Conservation (phyloP, 176 grass and related monocot genomes). For the Hyparrhenia diplandra region DNA sequence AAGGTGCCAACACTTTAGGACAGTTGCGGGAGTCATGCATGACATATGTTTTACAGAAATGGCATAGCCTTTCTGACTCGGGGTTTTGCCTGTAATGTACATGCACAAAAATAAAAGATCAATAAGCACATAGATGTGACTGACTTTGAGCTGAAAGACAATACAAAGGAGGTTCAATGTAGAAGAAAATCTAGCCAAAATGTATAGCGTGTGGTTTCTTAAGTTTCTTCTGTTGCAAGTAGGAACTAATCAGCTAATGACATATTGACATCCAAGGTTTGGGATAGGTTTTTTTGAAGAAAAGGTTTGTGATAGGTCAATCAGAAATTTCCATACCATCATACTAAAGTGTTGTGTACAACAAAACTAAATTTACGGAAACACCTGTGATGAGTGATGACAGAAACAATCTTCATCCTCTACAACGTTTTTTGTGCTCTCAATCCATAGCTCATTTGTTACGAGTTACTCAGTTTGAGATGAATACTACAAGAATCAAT, state of each 20-base stretch:
- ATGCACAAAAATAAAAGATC: background rate
- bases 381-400: background rate
- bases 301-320: too few species aligned
- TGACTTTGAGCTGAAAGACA: background rate
- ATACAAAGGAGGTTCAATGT: background rate
- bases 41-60: background rate
- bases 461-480: background rate
- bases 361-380: background rate
- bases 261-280: background rate
- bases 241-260: background rate
- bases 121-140: background rate
- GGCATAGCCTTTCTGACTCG: background rate
- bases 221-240: background rate
- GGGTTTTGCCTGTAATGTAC: slow-evolving; percentile 13
- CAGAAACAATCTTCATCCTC: background rate
- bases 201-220: background rate
- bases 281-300: too few species aligned
- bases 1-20: too few species aligned
- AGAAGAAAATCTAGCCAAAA: background rate
- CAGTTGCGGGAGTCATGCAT: slow-evolving; percentile 21
- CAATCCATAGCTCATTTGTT: background rate
- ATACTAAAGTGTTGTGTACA: background rate
- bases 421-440: background rate
- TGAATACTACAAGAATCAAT: background rate
- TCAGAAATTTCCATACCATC: background rate